Conservation (phyloP, 2,329 filamentous ascomycete species). For the Aphanocladium album region DNA sequence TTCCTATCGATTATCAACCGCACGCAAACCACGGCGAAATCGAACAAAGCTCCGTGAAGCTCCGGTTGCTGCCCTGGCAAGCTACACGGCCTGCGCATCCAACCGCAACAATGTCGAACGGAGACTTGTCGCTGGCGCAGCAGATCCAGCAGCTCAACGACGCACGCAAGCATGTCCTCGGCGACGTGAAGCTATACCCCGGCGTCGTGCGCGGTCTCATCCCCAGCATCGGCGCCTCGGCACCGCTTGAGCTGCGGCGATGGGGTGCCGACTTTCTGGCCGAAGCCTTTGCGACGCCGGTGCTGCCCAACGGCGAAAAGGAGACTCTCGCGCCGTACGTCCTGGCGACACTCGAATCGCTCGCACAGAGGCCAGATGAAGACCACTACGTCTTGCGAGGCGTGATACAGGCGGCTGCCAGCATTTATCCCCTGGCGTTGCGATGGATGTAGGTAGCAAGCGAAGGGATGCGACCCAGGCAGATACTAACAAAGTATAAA, state of each 20-base stretch:
- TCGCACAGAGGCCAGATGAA: slow-evolving; percentile 66
- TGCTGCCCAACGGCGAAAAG: slow-evolving; percentile 71
- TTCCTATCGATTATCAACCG: background rate
- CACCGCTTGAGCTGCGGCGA: slow-evolving; percentile 76
- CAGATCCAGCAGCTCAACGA: slow-evolving; percentile 85
- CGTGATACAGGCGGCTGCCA: slow-evolving; percentile 81
- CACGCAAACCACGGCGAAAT: background rate
- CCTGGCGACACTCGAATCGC: slow-evolving; percentile 67
- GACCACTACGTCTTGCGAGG: slow-evolving; percentile 79
- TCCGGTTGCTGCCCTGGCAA: background rate
- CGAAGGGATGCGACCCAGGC: slow-evolving; percentile 4
- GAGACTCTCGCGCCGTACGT: slow-evolving; percentile 72
- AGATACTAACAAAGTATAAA: slow-evolving; percentile 17
- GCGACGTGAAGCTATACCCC: slow-evolving; percentile 81
- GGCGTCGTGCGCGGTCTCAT: slow-evolving; percentile 89
- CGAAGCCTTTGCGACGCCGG: slow-evolving; percentile 92
- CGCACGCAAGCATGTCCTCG: slow-evolving; percentile 83
- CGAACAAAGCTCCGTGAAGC: background rate
- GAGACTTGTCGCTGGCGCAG: slow-evolving; percentile 58
- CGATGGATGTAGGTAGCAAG: slow-evolving; percentile 78
- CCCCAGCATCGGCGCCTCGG: slow-evolving; percentile 76
- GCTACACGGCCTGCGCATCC: background rate
- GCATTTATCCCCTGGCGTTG: slow-evolving; percentile 88
- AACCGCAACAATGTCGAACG: slow-evolving; percentile 42
- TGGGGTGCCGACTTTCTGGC: slow-evolving; percentile 96